These are phyloP conservation scores for Tricholoma saponaceum DNA, from an alignment of 768 basidiomycete species.

Conservation along the genomic window DNA sequence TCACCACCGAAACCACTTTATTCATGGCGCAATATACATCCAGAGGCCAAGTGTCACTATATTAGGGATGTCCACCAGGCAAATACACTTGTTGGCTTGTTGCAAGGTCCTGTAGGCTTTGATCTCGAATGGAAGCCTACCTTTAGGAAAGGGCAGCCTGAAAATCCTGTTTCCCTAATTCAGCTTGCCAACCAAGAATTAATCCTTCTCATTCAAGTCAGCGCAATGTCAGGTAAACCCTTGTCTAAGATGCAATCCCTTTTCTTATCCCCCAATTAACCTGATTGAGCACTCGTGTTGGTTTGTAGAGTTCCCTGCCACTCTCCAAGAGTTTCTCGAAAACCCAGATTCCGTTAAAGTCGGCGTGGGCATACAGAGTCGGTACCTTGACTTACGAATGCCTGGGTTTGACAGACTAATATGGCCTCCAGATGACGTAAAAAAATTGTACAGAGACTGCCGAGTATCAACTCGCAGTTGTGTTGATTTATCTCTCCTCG, in stretches of 20 bases:
- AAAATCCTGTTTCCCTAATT: constrained; percentile 71
- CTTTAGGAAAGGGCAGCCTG: constrained; percentile 43
- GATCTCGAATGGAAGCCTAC: constrained; percentile 81
- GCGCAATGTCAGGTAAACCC: constrained; percentile 46
- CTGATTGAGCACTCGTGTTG: not conserved
- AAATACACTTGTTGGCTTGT: constrained; percentile 24
- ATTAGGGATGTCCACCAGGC: constrained; percentile 30
- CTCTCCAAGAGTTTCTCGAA: constrained; percentile 47
- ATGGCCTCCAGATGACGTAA: constrained; percentile 50
- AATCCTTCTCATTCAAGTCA: constrained; percentile 65
- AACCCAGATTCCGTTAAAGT: constrained; percentile 56
- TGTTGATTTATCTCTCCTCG: constrained; percentile 70
- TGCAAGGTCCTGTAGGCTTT: constrained; percentile 50
- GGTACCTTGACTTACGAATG: constrained; percentile 14
- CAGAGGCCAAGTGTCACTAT: constrained; percentile 29
- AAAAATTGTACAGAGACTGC: constrained; percentile 57
- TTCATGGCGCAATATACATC: constrained; percentile 30
- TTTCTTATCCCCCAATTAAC: constrained; percentile 4
- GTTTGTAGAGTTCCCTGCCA: constrained; percentile 46
- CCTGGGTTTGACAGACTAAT: constrained; percentile 4
- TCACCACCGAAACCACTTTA: constrained; percentile 20
- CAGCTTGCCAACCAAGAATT: constrained; percentile 58
- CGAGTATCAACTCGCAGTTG: constrained; percentile 41
- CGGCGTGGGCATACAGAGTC: constrained; percentile 74
- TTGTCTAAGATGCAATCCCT: not conserved